Conservation (phyloP, 1,139 yeast species). For the Petasospora rhodanensis region DNA sequence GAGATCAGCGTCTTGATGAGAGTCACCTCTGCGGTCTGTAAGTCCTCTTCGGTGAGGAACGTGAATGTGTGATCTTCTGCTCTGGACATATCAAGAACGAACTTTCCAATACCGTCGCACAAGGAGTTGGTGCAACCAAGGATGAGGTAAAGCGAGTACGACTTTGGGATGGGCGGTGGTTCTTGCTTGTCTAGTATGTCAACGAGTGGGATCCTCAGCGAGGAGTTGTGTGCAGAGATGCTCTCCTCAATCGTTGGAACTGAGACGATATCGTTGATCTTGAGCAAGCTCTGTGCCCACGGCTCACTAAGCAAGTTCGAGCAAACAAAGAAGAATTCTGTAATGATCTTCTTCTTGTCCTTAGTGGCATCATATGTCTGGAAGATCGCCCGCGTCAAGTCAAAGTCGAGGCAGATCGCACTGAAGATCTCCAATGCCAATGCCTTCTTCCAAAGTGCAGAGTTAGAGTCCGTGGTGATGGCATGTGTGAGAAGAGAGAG, state of each 20-base stretch:
- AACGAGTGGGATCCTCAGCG: conserved; percentile 52
- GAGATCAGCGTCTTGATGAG: conserved; percentile 15
- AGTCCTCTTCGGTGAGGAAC: conserved; percentile 15
- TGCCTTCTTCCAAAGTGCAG: conserved; percentile 66
- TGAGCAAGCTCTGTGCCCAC: conserved; percentile 35
- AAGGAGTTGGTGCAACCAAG: conserved; percentile 49
- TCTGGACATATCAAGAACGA: conserved; percentile 41
- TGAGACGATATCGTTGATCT: conserved; percentile 28
- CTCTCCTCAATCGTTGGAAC: conserved; percentile 28
- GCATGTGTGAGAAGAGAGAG: conserved; percentile 69
- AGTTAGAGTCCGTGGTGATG: conserved; percentile 43
- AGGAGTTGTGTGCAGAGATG: conserved; percentile 29
- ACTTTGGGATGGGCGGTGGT: conserved; percentile 57
- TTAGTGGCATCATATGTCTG: conserved; percentile 60
- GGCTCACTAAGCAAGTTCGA: conserved; percentile 28
- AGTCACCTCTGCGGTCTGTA: conserved; percentile 29
- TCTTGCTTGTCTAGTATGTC: conserved; percentile 78
- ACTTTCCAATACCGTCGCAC: conserved; percentile 65
- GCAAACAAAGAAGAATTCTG: conserved; percentile 52
- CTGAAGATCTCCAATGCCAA: conserved; percentile 69
- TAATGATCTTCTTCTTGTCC: conserved; percentile 57
- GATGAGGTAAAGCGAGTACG: conserved; percentile 60
- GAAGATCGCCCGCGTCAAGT: conserved; percentile 48
- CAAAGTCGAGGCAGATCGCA: conserved; percentile 54
- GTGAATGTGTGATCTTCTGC: conserved; percentile 15